Evolutionary conservation across 257 asterid genomes (phyloP).

Genomic region (Solanum sejunctum): DNA sequence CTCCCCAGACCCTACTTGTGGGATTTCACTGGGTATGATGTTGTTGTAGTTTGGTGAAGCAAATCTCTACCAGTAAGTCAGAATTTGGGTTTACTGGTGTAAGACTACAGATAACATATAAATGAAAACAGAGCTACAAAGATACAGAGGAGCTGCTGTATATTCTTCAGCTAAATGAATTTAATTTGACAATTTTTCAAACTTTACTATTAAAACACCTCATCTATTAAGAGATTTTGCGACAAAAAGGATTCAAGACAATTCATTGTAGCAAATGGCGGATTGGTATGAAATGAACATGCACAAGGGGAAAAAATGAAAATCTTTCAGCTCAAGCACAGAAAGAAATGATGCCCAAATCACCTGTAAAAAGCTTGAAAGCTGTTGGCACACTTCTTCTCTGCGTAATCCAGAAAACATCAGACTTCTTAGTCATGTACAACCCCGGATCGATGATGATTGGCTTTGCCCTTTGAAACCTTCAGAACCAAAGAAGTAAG

Average conservation of each 20-base stretch:
- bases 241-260: not conserved
- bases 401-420: slow-evolving; percentile 91
- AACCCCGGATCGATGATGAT: slow-evolving; percentile 79
- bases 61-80: not conserved
- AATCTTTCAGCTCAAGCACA: not conserved
- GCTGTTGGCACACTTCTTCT: slow-evolving; percentile 20
- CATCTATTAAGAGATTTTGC: not conserved
- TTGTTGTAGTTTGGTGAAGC: not conserved
- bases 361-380: slow-evolving; percentile 82
- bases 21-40: too few species aligned
- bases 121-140: not conserved
- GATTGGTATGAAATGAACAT: not conserved
- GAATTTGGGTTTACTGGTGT: not conserved
- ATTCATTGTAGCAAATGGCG: not conserved
- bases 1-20: too few species aligned
- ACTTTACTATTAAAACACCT: not conserved
- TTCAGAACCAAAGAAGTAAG: not conserved
- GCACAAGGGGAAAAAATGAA: not conserved
- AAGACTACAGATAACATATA: not conserved
- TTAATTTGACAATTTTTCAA: not conserved
- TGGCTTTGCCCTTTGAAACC: slow-evolving; percentile 90
- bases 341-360: slow-evolving; percentile 1
- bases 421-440: slow-evolving; percentile 68
- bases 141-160: not conserved
- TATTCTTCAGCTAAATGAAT: not conserved